A percentile compares a stretch with the other conserved stretches of the same genome.
Conservation (phyloP, 371 early-diverging fungal species). For the Apophysomyces sp. region DNA sequence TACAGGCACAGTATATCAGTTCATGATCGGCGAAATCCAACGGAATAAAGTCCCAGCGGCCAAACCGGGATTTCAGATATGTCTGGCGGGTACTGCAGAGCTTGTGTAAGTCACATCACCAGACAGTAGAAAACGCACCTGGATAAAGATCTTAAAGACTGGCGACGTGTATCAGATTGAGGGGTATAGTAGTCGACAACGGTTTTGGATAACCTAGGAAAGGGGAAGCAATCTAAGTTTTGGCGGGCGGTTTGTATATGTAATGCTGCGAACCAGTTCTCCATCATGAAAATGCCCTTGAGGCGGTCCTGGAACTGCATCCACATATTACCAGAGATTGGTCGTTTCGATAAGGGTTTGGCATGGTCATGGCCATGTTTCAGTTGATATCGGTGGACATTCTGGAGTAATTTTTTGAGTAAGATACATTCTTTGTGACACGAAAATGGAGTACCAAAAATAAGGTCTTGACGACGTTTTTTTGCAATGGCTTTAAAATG, state of each 20-base stretch:
- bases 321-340: constrained; percentile 27
- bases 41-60: constrained; percentile 66
- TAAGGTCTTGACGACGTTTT: constrained; percentile 47
- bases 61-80: constrained; percentile 41
- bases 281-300: constrained; percentile 33
- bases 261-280: constrained; percentile 23
- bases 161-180: not conserved
- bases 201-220: constrained; percentile 25
- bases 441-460: constrained; percentile 37
- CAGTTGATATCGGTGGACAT: not conserved
- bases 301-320: constrained; percentile 30
- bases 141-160: constrained; percentile 11
- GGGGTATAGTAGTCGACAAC: constrained; percentile 43
- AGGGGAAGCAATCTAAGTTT: not conserved
- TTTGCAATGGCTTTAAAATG: constrained; percentile 39
- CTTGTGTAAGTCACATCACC: not conserved
- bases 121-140: constrained; percentile 5
- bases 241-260: not conserved
- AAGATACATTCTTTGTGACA: not conserved
- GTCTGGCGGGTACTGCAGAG: constrained; percentile 35
- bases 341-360: not conserved
- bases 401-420: not conserved
- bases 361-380: not conserved
- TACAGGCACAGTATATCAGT: constrained; percentile 59
- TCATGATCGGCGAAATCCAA: constrained; percentile 60